These are phyloP conservation scores for Protostelium mycophagum DNA, from an alignment of 78 protist genomes.

Conservation along the genomic window DNA sequence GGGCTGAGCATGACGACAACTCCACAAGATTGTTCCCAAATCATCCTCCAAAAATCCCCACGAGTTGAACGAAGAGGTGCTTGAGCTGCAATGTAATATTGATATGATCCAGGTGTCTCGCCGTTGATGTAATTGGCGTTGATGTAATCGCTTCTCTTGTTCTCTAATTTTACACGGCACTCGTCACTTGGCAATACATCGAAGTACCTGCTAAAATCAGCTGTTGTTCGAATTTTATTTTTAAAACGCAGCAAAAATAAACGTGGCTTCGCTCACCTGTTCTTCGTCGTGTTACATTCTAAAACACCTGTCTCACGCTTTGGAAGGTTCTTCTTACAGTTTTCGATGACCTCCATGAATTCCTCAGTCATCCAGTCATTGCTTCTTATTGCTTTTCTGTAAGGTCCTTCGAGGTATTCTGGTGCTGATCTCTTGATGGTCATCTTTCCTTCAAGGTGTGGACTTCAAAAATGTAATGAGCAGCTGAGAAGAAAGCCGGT, in stretches of 20 bases:
- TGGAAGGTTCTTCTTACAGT: not conserved
- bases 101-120: conserved; percentile 51
- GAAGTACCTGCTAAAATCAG: conserved; percentile 16
- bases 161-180: conserved; percentile 33
- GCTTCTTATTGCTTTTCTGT: not conserved
- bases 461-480: too few relatives aligned
- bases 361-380: not conserved
- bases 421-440: not conserved
- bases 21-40: conserved; percentile 27
- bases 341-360: not conserved
- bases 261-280: too few relatives aligned
- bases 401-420: not conserved
- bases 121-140: conserved; percentile 61
- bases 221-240: not conserved
- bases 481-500: too few relatives aligned
- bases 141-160: conserved; percentile 41
- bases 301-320: not conserved
- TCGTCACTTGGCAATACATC: conserved; percentile 60
- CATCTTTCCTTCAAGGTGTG: not conserved
- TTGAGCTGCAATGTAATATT: conserved; percentile 54
- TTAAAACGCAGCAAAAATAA: not conserved
- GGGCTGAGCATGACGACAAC: not conserved
- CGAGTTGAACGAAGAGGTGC: conserved; percentile 44
- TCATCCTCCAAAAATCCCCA: conserved; percentile 66
- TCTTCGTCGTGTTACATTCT: not conserved